These are phyloP conservation scores for Lachancea sp. DNA, from an alignment of 805 yeast species.

Conservation along the genomic window DNA sequence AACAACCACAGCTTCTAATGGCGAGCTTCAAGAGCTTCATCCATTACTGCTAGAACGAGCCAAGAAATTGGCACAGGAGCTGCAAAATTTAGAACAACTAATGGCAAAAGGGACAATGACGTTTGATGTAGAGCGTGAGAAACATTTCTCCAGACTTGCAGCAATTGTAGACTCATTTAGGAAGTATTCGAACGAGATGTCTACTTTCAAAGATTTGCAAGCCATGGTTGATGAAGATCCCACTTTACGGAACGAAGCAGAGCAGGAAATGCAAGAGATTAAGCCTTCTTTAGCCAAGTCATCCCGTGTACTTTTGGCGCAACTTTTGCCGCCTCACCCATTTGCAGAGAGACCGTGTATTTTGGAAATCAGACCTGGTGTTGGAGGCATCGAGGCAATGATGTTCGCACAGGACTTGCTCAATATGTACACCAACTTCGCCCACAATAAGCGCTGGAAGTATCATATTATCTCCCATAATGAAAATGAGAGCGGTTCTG, in stretches of 20 bases:
- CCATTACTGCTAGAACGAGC: conserved; percentile 49
- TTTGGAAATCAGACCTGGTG: conserved; percentile 87
- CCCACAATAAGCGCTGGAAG: conserved; percentile 62
- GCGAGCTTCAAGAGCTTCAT: conserved; percentile 35
- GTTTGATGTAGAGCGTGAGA: conserved; percentile 45
- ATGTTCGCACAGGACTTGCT: conserved; percentile 76
- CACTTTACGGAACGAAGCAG: conserved; percentile 51
- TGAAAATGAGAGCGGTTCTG: conserved; percentile 54
- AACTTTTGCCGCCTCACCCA: conserved; percentile 68
- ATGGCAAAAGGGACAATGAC: conserved; percentile 36
- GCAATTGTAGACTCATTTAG: conserved; percentile 38
- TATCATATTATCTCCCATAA: conserved; percentile 51
- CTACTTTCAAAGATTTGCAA: conserved; percentile 32
- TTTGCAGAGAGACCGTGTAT: conserved; percentile 73
- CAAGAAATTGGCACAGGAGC: conserved; percentile 36
- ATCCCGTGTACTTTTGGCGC: conserved; percentile 44
- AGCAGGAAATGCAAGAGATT: conserved; percentile 45
- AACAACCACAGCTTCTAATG: conserved; percentile 7
- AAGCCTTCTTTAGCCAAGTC: conserved; percentile 41
- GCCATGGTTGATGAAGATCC: conserved; percentile 29
- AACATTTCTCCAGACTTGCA: conserved; percentile 41
- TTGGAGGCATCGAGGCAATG: conserved; percentile 92
- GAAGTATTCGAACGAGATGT: conserved; percentile 33
- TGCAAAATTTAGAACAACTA: conserved; percentile 36
- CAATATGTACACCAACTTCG: conserved; percentile 73